Evolutionary conservation across 1,139 yeast species (phyloP), one percentile per base, ranked within the genome.

Genomic region (Blastobotrys serpentis): DNA sequence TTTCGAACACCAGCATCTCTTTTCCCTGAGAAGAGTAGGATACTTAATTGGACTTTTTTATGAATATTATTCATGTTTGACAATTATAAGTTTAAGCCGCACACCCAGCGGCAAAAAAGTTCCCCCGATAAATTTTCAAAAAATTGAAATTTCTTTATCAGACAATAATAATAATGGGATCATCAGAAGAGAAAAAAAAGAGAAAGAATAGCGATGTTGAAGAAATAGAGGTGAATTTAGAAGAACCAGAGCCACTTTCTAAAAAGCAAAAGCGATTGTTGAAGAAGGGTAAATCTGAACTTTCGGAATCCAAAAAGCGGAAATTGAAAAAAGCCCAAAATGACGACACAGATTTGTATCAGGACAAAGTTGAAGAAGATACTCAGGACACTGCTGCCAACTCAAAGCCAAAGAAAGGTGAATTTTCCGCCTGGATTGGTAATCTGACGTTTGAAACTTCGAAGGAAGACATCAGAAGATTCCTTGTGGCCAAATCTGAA

Each of bases 341-440:
- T 16, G 25, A 30, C 13, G 50, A 50, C 16, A 21, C 34, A n/a
- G 49, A 49, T 14, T 49, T 56, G 42, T 50, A 54, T 11, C 60
- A 54, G 23, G 55, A 48, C 36, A 55, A 52, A 42, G 57, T 51
- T 18, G 55, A 54, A 43, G 55, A 52, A 42, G 51, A 54, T 13
- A 46, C 54, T 11, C 65, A 64, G 25, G 71, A 66, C 46, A 65
- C 65, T 47, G 18, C 18, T n/a, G n/a, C n/a, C n/a, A n/a, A n/a
- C n/a, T n/a, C n/a, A 6, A 64, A 63, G 32, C 67, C 69, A 47
- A 70, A 65, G 58, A 76, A 75, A 57, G 75, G 84, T 2, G 78
- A 76, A 48, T 81, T 72, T 60, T 95, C 95, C 42, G 94, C 89
- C 21, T 92, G 98, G 98, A 78, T 92, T 42, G 98, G 98, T 43